Evolutionary conservation across 2,329 filamentous ascomycete species (phyloP), one percentile per base, ranked within the genome.

Genomic region (Mycocentrospora acerina): DNA sequence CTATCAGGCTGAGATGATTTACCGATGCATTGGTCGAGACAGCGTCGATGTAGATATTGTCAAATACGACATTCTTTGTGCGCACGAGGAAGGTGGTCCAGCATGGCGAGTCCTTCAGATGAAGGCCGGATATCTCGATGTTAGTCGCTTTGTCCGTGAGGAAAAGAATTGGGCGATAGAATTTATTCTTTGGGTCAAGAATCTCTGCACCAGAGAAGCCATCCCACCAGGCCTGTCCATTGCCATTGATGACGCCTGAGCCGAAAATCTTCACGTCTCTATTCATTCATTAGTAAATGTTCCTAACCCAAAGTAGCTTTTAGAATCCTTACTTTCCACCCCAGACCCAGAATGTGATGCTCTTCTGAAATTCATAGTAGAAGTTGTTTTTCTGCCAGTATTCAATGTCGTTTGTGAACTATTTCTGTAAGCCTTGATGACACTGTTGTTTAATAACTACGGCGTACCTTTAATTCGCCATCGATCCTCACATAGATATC

Each of bases 41-140:
- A 0, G 77, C 75, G 10, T 79, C 78, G 35, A 79, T 77, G 15
- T 74, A 70, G 6, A 82, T 70, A 40, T 80, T 69, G 26, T 75
- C 73, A 39, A 78, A 79, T 2, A 71, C 69, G 33, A 81, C 64
- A 43, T 79, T 75, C 55, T 79, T 70, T 49, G 72, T 80, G 22
- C 74, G 74, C 11, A 82, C 77, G 24, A 83, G 68, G 49, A 82
- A 83, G 54, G 80, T 83, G 2, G 76, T 81, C 80, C 80, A 83
- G 67, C 78, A 81, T 1, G 80, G 80, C 0, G 78, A 81, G 57
- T 81, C 77, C 42, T 80, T 75, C 50, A 82, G 72, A 12, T 76
- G 74, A 36, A 83, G 79, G 1, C 80, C 80, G 24, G 76, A 72
- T 4, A 83, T 71, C 3, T 71, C 71, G 2, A 83, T 58, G 15